A percentile compares a stretch with the other conserved stretches of the same genome.
Evolutionary conservation across 345 rosid genomes (phyloP).

Genomic region (Lagerstroemia speciosa): DNA sequence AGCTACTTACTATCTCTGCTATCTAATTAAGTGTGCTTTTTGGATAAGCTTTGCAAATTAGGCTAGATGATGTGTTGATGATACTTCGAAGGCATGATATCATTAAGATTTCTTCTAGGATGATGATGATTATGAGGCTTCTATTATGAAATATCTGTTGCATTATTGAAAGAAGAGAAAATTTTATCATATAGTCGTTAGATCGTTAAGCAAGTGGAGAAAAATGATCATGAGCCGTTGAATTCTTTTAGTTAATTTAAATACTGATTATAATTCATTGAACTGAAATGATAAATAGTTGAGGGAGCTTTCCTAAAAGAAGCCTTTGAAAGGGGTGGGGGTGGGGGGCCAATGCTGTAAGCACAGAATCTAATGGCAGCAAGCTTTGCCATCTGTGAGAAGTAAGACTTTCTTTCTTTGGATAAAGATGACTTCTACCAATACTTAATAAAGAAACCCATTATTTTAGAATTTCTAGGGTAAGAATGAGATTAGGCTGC

Average conservation of each 20-base stretch:
- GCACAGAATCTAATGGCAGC: neutral
- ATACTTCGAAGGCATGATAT: neutral
- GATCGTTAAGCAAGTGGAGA: no score
- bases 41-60: neutral
- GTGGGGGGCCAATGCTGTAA: neutral
- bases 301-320: no score
- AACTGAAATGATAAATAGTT: no score
- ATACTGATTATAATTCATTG: no score
- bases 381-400: neutral
- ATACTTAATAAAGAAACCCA: neutral
- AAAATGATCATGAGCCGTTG: no score
- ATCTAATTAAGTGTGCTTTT: neutral
- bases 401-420: neutral
- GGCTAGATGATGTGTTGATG: no score
- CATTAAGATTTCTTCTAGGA: neutral
- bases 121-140: neutral
- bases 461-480: neutral
- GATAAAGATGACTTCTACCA: neutral
- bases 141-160: neutral
- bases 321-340: no score
- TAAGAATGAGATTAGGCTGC: neutral
- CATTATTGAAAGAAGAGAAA: neutral
- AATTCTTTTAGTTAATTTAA: no score
- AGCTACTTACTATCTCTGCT: neutral
- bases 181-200: no score